Conservation (phyloP, 257 asterid species). For the Nicotiana knightiana region DNA sequence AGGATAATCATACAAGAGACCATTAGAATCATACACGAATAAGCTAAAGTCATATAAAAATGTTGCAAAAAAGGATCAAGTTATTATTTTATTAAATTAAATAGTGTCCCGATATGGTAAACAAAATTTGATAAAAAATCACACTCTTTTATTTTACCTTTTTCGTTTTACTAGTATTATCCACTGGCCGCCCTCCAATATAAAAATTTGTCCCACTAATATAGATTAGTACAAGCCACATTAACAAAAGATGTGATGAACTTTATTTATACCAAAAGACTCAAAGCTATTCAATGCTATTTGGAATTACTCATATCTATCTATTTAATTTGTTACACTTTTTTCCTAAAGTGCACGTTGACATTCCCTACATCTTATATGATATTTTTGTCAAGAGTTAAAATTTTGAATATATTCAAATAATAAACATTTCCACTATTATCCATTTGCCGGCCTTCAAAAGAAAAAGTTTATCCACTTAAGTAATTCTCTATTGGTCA, state of each 20-base stretch:
- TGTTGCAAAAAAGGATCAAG: neutral
- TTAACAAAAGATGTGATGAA: neutral
- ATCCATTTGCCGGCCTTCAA: conserved; percentile 1
- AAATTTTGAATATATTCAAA: neutral
- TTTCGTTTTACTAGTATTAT: neutral
- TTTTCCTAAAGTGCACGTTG: neutral
- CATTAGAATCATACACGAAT: neutral
- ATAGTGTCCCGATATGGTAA: neutral
- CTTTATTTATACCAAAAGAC: neutral
- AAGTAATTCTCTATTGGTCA: neutral
- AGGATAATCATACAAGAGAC: neutral
- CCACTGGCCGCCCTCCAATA: conserved; percentile 5
- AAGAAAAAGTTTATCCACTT: neutral
- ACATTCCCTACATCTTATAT: neutral
- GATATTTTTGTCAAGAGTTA: neutral
- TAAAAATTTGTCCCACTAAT: conserved; percentile 1
- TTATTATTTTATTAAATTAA: neutral
- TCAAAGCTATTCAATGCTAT: neutral
- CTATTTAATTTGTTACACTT: neutral
- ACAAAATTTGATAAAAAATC: neutral
- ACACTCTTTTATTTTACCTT: neutral
- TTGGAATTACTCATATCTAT: neutral
- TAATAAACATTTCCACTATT: neutral
- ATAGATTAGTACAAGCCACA: too few relatives aligned
- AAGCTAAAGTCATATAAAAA: neutral